Evolutionary conservation across 2,329 filamentous ascomycete genomes (phyloP), one percentile per base, ranked within the genome.

Genomic region (Monosporascus sp.): DNA sequence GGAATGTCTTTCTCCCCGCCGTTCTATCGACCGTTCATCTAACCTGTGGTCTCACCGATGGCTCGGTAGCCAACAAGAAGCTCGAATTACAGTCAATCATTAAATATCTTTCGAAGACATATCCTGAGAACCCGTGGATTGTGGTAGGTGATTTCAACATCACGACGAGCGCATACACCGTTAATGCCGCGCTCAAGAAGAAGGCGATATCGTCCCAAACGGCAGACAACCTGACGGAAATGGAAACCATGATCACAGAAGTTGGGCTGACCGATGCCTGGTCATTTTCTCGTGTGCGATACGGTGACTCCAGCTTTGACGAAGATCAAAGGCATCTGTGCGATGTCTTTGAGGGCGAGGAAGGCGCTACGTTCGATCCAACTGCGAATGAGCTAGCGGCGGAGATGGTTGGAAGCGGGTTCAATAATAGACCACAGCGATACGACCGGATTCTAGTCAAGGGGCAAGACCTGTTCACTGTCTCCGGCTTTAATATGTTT

Each of bases 101-200:
- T 2, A 64, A 65, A 7, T 68, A 84, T 61, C 59, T 87, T 17
- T 63, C 66, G 1, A 59, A 56, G 1, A 59, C 67, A 0, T 78
- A 81, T 47, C 57, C 68, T 1, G 52, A 66, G 0, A 73, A 77
- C 38, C 74, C 81, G 5, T 83, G 78, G 72, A 70, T 87, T 4
- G 60, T 88, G 20, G 79, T 80, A 0, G 85, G 85, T 3, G 84
- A 87, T 62, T 84, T 87, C 64, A 88, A 88, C 59, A 70, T 87
- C 24, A 73, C 79, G 7, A 85, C 83, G 0, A 88, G 85, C 1
- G 69, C 73, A 2, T 73, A 74, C 50, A 81, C 82, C 0, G 77
- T 87, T 36, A 70, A 79, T 11, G 69, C 72, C 4, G 82, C 84
- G 0, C 58, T 80, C 2, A 73, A 76, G 52, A 76, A 72, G 50